These are phyloP conservation scores for Saccharum officinarum DNA, from an alignment of 176 grass and related monocot species.

Conservation along the genomic window DNA sequence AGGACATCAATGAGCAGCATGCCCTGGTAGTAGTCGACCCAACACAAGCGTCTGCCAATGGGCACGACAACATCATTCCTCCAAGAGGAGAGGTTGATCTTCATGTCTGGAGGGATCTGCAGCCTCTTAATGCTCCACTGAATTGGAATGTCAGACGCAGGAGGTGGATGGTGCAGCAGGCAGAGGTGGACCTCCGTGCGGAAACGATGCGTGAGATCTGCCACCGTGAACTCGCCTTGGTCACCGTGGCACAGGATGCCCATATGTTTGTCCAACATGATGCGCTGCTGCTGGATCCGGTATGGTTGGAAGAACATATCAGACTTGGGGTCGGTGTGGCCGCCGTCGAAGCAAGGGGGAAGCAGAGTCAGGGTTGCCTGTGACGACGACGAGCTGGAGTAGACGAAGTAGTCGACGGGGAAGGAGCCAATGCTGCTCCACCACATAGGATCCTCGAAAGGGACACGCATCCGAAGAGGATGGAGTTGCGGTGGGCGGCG, in stretches of 20 bases:
- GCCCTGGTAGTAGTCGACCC: conserved; percentile 35
- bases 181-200: not conserved
- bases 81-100: not conserved
- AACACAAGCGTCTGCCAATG: not conserved
- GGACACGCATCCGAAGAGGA: too few species aligned
- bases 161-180: not conserved
- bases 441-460: too few species aligned
- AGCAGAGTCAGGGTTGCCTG: not conserved
- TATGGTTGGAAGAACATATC: not conserved
- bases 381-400: not conserved
- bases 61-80: not conserved
- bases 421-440: accelerated
- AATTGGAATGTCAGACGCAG: not conserved
- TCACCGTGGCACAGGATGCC: conserved; percentile 9
- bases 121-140: not conserved
- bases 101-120: not conserved
- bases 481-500: too few species aligned
- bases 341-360: not conserved
- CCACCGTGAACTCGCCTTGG: conserved; percentile 13
- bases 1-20: not conserved
- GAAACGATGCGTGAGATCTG: not conserved
- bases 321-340: accelerated
- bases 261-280: not conserved
- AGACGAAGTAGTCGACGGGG: not conserved
- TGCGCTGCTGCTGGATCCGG: not conserved